Evolutionary conservation across 768 basidiomycete genomes (phyloP), one percentile per base, ranked within the genome.

Genomic region (Obba rivulosa): DNA sequence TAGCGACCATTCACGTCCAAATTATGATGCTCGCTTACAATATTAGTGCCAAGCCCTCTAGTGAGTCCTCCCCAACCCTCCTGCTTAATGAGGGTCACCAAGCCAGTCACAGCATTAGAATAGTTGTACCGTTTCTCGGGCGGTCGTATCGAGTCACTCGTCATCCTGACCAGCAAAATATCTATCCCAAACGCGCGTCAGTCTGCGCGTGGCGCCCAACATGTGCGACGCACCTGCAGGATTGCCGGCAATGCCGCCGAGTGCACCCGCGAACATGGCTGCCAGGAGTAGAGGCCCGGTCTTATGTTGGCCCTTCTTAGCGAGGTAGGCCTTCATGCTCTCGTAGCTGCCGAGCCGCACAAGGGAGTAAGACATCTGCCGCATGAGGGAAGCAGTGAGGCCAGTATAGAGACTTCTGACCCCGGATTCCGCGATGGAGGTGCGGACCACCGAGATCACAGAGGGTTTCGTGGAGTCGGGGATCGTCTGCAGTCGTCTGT

Each of bases 351-450:
- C 91, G 24, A 93, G 69, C 25, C 92, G 81, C 45, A 91, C 87
- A 40, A 93, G 79, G 0, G 89, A 89, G 60, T 94, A 94, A 9
- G 89, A 83, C 90, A 93, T 92, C 68, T 94, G 92, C 44, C 92
- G 78, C 64, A 92, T 72, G 20, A 92, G 65, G 2, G 91, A 89
- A 4, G 91, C 91, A 4, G 83, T 81, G 28, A 92, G 75, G 20
- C 92, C 92, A 10, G 85, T 81, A 57, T 88, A 92, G 21, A 93
- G 66, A 52, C 87, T 87, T 48, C 75, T 75, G 53, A 90, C 61
- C 53, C 92, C 91, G 17, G 80, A 79, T 53, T 81, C 72, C 14
- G 73, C 66, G 28, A 93, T 68, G 14, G 90, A 86, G 47, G 68
- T 69, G 40, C 77, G 77, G 40, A 93, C 70, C 18, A 87, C 78